Evolutionary conservation across 1,139 yeast genomes (phyloP).

Genomic region (Hyphopichia buzzinii): DNA sequence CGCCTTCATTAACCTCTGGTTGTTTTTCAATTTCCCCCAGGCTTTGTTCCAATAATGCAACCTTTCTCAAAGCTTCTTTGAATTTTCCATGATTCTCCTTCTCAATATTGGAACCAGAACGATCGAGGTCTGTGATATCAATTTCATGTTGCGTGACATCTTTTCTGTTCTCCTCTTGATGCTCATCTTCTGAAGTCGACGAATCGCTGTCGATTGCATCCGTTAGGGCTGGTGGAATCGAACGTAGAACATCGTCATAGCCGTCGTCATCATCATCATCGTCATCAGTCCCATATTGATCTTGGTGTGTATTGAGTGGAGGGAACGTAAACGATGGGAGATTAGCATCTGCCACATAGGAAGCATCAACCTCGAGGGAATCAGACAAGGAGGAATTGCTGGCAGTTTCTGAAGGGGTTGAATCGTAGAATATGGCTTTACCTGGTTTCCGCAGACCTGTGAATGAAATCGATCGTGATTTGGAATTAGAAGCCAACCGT

Average conservation of each 20-base stretch:
- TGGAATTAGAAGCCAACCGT: constrained; percentile 10
- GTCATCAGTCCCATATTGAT: neutral
- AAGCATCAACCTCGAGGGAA: constrained; percentile 15
- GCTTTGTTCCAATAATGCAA: neutral
- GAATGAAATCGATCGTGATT: constrained; percentile 4
- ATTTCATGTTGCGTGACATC: neutral
- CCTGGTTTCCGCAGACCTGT: neutral
- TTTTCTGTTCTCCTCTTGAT: neutral
- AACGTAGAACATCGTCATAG: neutral
- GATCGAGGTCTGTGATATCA: neutral
- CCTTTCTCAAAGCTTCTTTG: neutral
- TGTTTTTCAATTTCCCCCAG: no score
- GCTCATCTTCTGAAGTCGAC: neutral
- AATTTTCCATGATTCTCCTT: neutral
- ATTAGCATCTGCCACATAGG: constrained; percentile 6
- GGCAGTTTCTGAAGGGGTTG: neutral
- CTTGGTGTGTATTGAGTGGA: neutral
- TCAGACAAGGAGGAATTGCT: constrained; percentile 24
- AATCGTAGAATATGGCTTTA: neutral
- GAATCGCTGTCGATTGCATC: no score
- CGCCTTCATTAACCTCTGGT: no score
- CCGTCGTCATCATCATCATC: constrained; percentile 5
- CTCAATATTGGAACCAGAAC: neutral
- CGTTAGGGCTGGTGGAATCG: neutral
- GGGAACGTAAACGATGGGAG: neutral